Evolutionary conservation across 2,329 filamentous ascomycete species (phyloP).

Genomic region (Rhinocladiella mackenziei): DNA sequence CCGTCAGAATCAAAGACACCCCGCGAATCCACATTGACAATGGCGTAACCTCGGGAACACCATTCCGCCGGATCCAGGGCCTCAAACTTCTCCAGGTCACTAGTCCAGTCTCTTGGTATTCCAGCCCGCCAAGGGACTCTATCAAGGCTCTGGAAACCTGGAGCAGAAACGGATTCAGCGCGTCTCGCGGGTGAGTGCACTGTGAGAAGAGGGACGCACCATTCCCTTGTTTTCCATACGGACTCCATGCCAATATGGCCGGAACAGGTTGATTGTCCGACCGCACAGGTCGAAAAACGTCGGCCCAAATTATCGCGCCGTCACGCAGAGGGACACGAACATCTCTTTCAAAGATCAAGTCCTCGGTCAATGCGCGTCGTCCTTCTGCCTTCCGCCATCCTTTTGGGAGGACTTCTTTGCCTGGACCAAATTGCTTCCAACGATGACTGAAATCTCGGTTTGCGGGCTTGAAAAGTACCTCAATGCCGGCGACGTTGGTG

Average conservation of each 20-base stretch:
- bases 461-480: constrained; percentile 8
- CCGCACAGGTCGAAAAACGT: constrained; percentile 30
- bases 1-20: constrained; percentile 33
- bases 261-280: constrained; percentile 24
- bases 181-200: constrained; percentile 19
- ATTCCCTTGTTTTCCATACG: constrained; percentile 32
- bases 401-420: constrained; percentile 19
- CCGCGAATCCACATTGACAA: constrained; percentile 34
- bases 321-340: constrained; percentile 30
- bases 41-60: constrained; percentile 32
- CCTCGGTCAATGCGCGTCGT: constrained; percentile 15
- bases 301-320: constrained; percentile 28
- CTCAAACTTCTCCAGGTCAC: constrained; percentile 28
- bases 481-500: constrained; percentile 6
- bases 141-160: constrained; percentile 17
- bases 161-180: constrained; percentile 15
- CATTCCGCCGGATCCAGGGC: constrained; percentile 34
- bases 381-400: constrained; percentile 25
- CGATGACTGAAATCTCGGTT: constrained; percentile 22
- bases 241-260: constrained; percentile 33
- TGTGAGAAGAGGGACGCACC: constrained; percentile 17
- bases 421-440: constrained; percentile 22
- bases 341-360: constrained; percentile 30
- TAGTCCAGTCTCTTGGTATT: constrained; percentile 14
- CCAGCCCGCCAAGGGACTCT: constrained; percentile 16